Evolutionary conservation across 257 asterid species (phyloP).

Genomic region (Fraxinus quadrangulata): DNA sequence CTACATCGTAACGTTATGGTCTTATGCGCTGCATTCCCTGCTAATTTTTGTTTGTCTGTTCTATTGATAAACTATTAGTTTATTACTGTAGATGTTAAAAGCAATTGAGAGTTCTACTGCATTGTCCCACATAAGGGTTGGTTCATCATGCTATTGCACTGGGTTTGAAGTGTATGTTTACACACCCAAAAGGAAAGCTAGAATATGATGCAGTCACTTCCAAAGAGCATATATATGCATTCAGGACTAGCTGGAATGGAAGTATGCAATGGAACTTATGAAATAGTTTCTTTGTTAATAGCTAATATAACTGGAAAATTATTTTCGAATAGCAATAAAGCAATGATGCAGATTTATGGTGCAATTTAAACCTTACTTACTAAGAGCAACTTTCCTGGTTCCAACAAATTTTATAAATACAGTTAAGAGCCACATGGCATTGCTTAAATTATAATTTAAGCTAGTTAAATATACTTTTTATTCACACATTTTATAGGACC

Average conservation of each 20-base stretch:
- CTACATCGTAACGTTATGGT: conserved; percentile 6
- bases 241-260: conserved; percentile 1
- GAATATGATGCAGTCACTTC: neutral
- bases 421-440: conserved; percentile 8
- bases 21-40: conserved; percentile 13
- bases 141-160: neutral
- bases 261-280: conserved; percentile 8
- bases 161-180: neutral
- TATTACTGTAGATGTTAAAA: conserved; percentile 8
- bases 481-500: neutral
- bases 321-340: neutral
- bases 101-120: conserved; percentile 11
- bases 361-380: neutral
- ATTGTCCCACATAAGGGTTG: conserved; percentile 17
- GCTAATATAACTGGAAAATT: conserved; percentile 1
- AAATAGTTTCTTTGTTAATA: neutral
- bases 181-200: neutral
- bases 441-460: neutral
- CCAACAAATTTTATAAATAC: conserved; percentile 5
- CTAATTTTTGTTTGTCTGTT: conserved; percentile 9
- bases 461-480: neutral
- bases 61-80: conserved; percentile 17
- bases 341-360: conserved; percentile 15
- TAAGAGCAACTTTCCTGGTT: conserved; percentile 13
- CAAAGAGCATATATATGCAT: neutral